These are phyloP conservation scores for Tylopilus vinaceipallidus DNA, from an alignment of 768 basidiomycete species.

Conservation along the genomic window DNA sequence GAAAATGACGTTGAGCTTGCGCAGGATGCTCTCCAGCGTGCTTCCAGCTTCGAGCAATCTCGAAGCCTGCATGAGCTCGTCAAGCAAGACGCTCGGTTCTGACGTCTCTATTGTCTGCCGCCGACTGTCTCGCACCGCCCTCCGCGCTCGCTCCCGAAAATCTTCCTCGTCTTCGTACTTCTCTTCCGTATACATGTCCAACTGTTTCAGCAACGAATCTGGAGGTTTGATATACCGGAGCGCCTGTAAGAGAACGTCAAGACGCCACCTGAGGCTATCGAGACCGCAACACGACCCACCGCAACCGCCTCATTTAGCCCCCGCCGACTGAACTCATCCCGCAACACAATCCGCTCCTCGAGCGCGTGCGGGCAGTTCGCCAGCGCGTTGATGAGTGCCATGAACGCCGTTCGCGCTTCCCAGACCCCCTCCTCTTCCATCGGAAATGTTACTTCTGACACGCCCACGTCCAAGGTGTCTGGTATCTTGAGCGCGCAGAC, in stretches of 20 bases:
- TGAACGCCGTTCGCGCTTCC: slow-evolving; percentile 75
- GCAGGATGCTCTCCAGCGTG: slow-evolving; percentile 56
- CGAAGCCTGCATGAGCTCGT: slow-evolving; percentile 59
- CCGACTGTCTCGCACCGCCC: slow-evolving; percentile 28
- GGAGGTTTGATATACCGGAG: slow-evolving; percentile 76
- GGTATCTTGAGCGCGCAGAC: slow-evolving; percentile 59
- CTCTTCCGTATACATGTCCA: slow-evolving; percentile 82
- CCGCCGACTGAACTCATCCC: slow-evolving; percentile 80
- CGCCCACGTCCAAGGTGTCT: slow-evolving; percentile 39
- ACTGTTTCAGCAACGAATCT: slow-evolving; percentile 72
- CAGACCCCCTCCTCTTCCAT: slow-evolving; percentile 69
- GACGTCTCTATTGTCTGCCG: slow-evolving; percentile 30
- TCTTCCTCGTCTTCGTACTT: slow-evolving; percentile 90
- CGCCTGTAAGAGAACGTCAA: slow-evolving; percentile 43
- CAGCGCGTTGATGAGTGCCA: slow-evolving; percentile 79
- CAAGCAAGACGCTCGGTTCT: slow-evolving; percentile 54
- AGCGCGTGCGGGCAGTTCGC: slow-evolving; percentile 72
- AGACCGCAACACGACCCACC: slow-evolving; percentile 45
- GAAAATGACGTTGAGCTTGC: slow-evolving; percentile 52
- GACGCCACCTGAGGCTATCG: background rate
- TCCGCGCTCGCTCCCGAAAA: slow-evolving; percentile 62
- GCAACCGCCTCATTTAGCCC: slow-evolving; percentile 83
- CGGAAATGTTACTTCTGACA: slow-evolving; percentile 34
- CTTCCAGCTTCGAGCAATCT: slow-evolving; percentile 38
- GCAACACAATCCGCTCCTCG: slow-evolving; percentile 73